Percentiles rank a stretch among this genome's conserved stretches.
Evolutionary conservation across 1,139 yeast genomes (phyloP).

Genomic region (Debaryomyces udenii): DNA sequence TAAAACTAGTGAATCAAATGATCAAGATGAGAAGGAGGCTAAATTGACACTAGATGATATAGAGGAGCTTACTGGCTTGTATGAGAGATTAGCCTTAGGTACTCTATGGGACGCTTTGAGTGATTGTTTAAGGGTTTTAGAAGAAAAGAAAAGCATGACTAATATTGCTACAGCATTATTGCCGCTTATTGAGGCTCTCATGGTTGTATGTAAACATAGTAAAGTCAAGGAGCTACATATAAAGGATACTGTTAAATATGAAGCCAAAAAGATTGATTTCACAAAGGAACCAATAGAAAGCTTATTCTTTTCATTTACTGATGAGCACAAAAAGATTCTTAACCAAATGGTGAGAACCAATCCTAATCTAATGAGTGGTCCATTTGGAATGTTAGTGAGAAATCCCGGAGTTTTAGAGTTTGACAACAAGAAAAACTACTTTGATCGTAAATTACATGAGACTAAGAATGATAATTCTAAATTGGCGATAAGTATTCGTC

Average conservation of each 20-base stretch:
- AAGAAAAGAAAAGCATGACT: slow-evolving; percentile 47
- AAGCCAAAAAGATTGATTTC: slow-evolving; percentile 64
- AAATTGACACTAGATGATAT: slow-evolving; percentile 31
- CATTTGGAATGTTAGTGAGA: slow-evolving; percentile 85
- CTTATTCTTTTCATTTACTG: slow-evolving; percentile 84
- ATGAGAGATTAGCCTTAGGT: slow-evolving; percentile 71
- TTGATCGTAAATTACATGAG: slow-evolving; percentile 70
- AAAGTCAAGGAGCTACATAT: slow-evolving; percentile 66
- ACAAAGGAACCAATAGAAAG: slow-evolving; percentile 77
- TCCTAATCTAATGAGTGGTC: slow-evolving; percentile 95
- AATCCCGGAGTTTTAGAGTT: slow-evolving; percentile 92
- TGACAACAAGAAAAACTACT: slow-evolving; percentile 89
- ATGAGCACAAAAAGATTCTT: slow-evolving; percentile 83
- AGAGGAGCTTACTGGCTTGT: slow-evolving; percentile 59
- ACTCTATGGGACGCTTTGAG: slow-evolving; percentile 87
- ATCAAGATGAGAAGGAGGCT: slow-evolving; percentile 1
- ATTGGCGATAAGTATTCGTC: slow-evolving; percentile 67
- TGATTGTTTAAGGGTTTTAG: slow-evolving; percentile 67
- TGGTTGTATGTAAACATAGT: slow-evolving; percentile 94
- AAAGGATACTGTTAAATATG: slow-evolving; percentile 62
- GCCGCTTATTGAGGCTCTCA: slow-evolving; percentile 87
- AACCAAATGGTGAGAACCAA: slow-evolving; percentile 92
- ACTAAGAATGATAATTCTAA: slow-evolving; percentile 48
- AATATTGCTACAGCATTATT: slow-evolving; percentile 80
- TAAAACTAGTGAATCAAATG: not conserved